Evolutionary conservation across 2,329 filamentous ascomycete genomes (phyloP).

Genomic region (Macrophomina tecta): DNA sequence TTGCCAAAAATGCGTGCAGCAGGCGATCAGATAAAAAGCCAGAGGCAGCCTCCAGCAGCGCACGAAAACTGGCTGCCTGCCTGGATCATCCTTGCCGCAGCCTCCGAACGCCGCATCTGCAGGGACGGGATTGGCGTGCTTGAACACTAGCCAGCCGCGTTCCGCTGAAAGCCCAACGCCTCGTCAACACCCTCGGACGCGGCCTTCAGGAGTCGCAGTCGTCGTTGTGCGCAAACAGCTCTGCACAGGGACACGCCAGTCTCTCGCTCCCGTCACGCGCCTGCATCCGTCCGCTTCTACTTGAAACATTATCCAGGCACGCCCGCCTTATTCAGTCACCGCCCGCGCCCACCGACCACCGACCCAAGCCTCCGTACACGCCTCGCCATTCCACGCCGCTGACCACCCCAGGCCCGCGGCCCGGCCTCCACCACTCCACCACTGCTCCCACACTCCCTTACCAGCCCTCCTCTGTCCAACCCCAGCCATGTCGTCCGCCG

Average conservation of each 20-base stretch:
- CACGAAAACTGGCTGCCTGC: neutral
- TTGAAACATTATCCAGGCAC: slow-evolving; percentile 12
- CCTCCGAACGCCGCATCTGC: slow-evolving; percentile 22
- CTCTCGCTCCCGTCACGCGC: slow-evolving; percentile 26
- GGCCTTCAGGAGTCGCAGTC: slow-evolving; percentile 11
- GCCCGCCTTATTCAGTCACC: slow-evolving; percentile 14
- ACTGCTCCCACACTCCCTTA: neutral
- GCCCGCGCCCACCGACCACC: slow-evolving; percentile 9
- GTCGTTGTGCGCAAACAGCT: neutral
- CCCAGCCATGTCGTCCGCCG: slow-evolving; percentile 21
- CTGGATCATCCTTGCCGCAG: slow-evolving; percentile 20
- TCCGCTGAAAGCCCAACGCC: slow-evolving; percentile 6
- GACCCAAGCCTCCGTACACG: neutral
- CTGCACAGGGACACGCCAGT: slow-evolving; percentile 15
- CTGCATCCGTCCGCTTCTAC: slow-evolving; percentile 13
- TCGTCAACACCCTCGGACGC: slow-evolving; percentile 5
- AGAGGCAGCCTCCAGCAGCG: neutral
- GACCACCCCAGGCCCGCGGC: slow-evolving; percentile 17
- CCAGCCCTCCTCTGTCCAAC: neutral
- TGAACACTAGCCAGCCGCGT: neutral
- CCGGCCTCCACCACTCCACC: slow-evolving; percentile 1
- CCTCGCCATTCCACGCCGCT: neutral
- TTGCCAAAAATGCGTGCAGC: slow-evolving; percentile 8
- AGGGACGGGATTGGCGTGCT: slow-evolving; percentile 23
- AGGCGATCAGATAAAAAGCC: slow-evolving; percentile 10